phyloP scores from a whole-genome alignment of 495 filamentous ascomycete species.

The Cercophora sp. region DNA sequence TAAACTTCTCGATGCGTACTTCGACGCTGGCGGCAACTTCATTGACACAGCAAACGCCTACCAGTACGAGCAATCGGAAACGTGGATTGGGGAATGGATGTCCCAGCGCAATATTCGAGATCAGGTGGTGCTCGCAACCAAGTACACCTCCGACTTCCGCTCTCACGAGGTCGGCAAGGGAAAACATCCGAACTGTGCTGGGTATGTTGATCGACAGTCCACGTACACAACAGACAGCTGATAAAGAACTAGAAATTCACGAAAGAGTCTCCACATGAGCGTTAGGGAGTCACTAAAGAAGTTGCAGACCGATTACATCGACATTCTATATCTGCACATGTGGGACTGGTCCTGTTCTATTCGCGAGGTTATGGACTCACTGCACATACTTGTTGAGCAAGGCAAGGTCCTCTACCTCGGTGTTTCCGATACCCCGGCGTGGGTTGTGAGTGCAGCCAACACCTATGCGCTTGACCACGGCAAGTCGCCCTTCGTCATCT shows the following conservation, averaged over 20 bases:
- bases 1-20: slow-evolving; percentile 54
- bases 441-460: slow-evolving; percentile 59
- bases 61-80: slow-evolving; percentile 59
- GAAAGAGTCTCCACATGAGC: slow-evolving; percentile 45
- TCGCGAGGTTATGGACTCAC: slow-evolving; percentile 58
- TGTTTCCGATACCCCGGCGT: slow-evolving; percentile 60
- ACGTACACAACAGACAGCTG: too few species aligned
- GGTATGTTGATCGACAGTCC: too few species aligned
- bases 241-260: too few species aligned
- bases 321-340: slow-evolving; percentile 60
- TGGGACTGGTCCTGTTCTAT: slow-evolving; percentile 60
- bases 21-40: slow-evolving; percentile 54
- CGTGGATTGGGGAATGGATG: slow-evolving; percentile 61
- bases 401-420: slow-evolving; percentile 66
- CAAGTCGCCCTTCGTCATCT: slow-evolving; percentile 60
- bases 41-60: slow-evolving; percentile 69
- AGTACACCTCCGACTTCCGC: slow-evolving; percentile 43
- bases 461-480: slow-evolving; percentile 56
- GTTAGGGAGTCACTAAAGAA: slow-evolving; percentile 55
- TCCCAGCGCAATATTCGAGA: slow-evolving; percentile 47
- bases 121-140: slow-evolving; percentile 60
- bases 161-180: slow-evolving; percentile 51
- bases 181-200: slow-evolving; percentile 23
- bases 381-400: slow-evolving; percentile 54
- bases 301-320: slow-evolving; percentile 63